A percentile compares a stretch with the other conserved stretches of the same genome.
These are phyloP conservation scores for Blastomyces percursus DNA, from an alignment of 2,329 filamentous ascomycete species.

Conservation along the genomic window DNA sequence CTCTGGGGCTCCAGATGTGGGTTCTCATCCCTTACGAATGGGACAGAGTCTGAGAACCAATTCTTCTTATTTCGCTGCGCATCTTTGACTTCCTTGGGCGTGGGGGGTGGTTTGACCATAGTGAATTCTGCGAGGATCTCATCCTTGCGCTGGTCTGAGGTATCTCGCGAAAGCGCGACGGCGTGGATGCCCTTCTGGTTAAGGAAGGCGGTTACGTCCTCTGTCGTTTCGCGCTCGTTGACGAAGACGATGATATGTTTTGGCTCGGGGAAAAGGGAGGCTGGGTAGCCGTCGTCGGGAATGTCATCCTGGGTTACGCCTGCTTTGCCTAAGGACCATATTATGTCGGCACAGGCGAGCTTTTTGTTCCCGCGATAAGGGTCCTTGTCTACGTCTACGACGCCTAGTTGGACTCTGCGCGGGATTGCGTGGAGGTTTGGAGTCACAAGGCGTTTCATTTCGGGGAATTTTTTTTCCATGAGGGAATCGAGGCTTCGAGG, in stretches of 20 bases:
- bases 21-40: conserved; percentile 12
- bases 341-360: conserved; percentile 85
- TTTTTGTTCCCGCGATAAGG: conserved; percentile 88
- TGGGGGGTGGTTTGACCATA: conserved; percentile 20
- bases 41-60: conserved; percentile 11
- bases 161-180: conserved; percentile 73
- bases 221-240: conserved; percentile 84
- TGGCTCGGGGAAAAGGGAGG: conserved; percentile 43
- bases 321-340: conserved; percentile 85
- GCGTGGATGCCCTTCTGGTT: conserved; percentile 79
- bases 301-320: conserved; percentile 36
- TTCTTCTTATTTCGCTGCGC: conserved; percentile 11
- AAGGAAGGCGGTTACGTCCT: conserved; percentile 69
- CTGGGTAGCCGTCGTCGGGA: conserved; percentile 23
- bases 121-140: conserved; percentile 71
- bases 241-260: conserved; percentile 92
- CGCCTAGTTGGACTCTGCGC: conserved; percentile 81
- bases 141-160: conserved; percentile 61
- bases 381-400: conserved; percentile 84
- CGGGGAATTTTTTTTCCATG: conserved; percentile 69
- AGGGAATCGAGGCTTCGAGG: conserved; percentile 78
- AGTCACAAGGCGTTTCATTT: conserved; percentile 76
- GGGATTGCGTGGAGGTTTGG: conserved; percentile 95
- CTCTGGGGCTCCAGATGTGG: conserved; percentile 9
- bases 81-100: conserved; percentile 10